Conservation (phyloP, 2,329 filamentous ascomycete genomes). For the Pseudomassariella vexata region DNA sequence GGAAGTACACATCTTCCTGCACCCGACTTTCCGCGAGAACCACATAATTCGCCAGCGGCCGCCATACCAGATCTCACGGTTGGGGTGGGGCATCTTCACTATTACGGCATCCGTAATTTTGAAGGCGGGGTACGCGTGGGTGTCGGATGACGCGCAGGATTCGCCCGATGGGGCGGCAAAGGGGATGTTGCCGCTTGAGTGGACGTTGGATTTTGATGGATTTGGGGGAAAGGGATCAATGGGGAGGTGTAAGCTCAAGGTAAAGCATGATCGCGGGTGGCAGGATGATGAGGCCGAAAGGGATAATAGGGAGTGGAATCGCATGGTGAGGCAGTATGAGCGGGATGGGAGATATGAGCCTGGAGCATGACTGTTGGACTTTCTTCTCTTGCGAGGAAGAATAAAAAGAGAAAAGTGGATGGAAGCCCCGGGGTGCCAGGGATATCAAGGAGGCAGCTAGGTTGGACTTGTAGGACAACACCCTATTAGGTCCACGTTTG, state of each 20-base stretch:
- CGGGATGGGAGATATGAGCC: slow-evolving; percentile 9
- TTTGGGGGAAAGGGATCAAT: slow-evolving; percentile 26
- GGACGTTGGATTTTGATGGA: slow-evolving; percentile 34
- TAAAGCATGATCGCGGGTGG: slow-evolving; percentile 23
- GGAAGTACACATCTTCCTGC: slow-evolving; percentile 33
- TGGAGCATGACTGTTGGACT: no score
- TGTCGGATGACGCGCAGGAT: slow-evolving; percentile 28
- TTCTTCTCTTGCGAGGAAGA: no score
- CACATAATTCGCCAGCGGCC: slow-evolving; percentile 24
- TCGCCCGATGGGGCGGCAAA: slow-evolving; percentile 22
- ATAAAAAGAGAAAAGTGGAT: slow-evolving; percentile 7
- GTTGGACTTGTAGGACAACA: no score
- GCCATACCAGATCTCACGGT: slow-evolving; percentile 32
- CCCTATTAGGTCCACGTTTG: no score
- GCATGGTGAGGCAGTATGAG: slow-evolving; percentile 10
- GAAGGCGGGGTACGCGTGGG: slow-evolving; percentile 36
- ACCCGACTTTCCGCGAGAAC: slow-evolving; percentile 34
- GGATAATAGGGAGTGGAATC: slow-evolving; percentile 5
- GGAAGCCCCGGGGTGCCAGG: slow-evolving; percentile 1
- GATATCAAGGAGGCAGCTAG: slow-evolving; percentile 4
- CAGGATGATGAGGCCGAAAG: slow-evolving; percentile 1
- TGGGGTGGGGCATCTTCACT: slow-evolving; percentile 36
- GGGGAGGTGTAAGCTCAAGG: slow-evolving; percentile 31
- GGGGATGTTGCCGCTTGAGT: slow-evolving; percentile 29
- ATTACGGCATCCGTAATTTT: slow-evolving; percentile 32